Evolutionary conservation across 2,329 filamentous ascomycete genomes (phyloP).

Genomic region (Cladophialophora immunda): DNA sequence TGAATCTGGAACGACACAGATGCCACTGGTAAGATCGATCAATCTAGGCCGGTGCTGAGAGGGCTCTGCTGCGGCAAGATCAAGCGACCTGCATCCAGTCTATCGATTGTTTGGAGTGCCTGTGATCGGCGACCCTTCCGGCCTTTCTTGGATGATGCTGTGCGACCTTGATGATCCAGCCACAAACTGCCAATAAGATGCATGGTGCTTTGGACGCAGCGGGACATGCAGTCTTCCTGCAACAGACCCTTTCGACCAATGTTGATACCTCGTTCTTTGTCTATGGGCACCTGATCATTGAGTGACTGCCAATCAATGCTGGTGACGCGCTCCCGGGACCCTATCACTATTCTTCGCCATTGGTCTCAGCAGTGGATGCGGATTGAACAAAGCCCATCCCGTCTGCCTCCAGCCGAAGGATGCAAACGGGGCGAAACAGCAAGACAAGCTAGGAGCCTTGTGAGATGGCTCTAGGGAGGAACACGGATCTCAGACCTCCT

Average conservation of each 20-base stretch:
- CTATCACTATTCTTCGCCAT: neutral
- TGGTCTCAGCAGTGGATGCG: neutral
- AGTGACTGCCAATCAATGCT: neutral
- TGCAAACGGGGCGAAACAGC: neutral
- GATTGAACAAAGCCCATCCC: neutral
- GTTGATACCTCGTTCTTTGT: slow-evolving; percentile 7
- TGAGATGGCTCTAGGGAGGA: neutral
- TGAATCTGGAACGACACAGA: slow-evolving; percentile 28
- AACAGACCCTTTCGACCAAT: neutral
- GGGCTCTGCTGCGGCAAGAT: slow-evolving; percentile 16
- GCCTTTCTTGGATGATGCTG: neutral
- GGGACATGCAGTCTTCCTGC: slow-evolving; percentile 5
- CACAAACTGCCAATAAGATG: neutral
- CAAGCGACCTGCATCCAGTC: slow-evolving; percentile 4
- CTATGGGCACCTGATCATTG: neutral
- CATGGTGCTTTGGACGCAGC: neutral
- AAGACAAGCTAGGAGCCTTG: neutral
- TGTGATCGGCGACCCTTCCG: neutral
- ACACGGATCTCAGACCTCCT: neutral
- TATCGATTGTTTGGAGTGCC: neutral
- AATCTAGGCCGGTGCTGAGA: slow-evolving; percentile 54
- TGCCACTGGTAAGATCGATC: slow-evolving; percentile 53
- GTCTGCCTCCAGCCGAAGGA: slow-evolving; percentile 1
- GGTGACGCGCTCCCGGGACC: neutral
- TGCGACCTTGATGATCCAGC: slow-evolving; percentile 4